Evolutionary conservation across 148 eudicot species (phyloP).

Genomic region (Chenopodium suecicum): DNA sequence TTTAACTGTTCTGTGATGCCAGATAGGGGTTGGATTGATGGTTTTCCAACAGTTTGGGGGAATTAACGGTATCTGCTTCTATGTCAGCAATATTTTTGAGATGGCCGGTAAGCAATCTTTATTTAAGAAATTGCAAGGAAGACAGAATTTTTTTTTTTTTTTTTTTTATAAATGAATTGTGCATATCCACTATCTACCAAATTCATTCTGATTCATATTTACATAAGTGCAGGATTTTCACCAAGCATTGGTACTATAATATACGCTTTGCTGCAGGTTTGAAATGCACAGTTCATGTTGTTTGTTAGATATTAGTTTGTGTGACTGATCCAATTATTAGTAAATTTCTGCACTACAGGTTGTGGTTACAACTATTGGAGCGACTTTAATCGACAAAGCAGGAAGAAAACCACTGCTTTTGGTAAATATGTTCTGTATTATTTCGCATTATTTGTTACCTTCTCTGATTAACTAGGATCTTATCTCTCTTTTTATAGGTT

Average conservation of each 20-base stretch:
- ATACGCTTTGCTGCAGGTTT: constrained; percentile 79
- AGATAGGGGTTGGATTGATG: constrained; percentile 93
- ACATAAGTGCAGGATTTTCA: constrained; percentile 53
- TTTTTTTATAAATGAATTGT: neutral
- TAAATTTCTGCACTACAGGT: constrained; percentile 36
- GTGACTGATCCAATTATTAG: neutral
- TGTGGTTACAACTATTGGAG: constrained; percentile 57
- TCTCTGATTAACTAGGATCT: neutral
- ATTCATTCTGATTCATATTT: neutral
- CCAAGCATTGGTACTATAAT: constrained; percentile 65
- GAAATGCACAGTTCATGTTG: neutral
- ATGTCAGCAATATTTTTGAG: constrained; percentile 73
- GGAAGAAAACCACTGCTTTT: constrained; percentile 88
- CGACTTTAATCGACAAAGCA: constrained; percentile 67
- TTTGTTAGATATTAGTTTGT: neutral
- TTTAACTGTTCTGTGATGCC: constrained; percentile 1
- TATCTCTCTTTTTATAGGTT: constrained; percentile 39
- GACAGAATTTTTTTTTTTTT: too few species aligned
- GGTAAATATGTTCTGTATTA: constrained; percentile 37
- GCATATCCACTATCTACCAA: neutral
- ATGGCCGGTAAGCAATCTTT: constrained; percentile 53
- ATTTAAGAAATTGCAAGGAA: neutral
- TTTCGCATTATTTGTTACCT: neutral
- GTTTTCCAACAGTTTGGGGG: constrained; percentile 91
- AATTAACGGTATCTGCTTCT: constrained; percentile 85